Conservation (phyloP, 1,284 basidiomycete genomes). For the Ceratorhiza oryzae-sativae region DNA sequence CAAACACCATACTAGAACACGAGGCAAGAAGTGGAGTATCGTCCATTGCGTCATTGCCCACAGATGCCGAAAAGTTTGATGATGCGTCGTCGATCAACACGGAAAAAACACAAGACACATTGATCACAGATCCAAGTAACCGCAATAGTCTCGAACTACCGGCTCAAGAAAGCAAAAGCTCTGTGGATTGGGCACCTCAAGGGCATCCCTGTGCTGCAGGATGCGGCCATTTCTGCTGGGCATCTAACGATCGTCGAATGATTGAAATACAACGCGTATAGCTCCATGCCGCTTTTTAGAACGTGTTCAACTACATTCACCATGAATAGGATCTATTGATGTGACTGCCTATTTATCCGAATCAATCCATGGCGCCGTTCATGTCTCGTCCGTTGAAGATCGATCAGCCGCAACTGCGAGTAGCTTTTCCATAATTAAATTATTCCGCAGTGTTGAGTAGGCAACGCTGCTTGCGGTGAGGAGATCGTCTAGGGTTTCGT, state of each 20-base stretch:
- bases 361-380: neutral
- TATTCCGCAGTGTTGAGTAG: conserved; percentile 18
- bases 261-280: neutral
- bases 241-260: conserved; percentile 49
- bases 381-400: neutral
- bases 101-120: conserved; percentile 27
- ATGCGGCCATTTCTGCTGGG: conserved; percentile 72
- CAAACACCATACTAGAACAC: conserved; percentile 34
- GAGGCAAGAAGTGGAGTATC: conserved; percentile 23
- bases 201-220: conserved; percentile 70
- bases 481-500: conserved; percentile 35
- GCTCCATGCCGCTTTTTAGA: neutral
- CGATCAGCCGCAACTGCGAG: conserved; percentile 24
- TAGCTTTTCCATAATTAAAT: conserved; percentile 24
- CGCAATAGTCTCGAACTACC: conserved; percentile 31
- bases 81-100: conserved; percentile 33
- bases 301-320: neutral
- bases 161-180: conserved; percentile 30
- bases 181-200: conserved; percentile 24
- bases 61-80: conserved; percentile 29
- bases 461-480: neutral
- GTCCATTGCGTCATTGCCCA: conserved; percentile 14
- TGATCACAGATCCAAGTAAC: conserved; percentile 31
- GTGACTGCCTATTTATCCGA: too few relatives aligned
- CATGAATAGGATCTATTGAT: too few relatives aligned